Evolutionary conservation across 2,329 filamentous ascomycete species (phyloP), one percentile per base, ranked within the genome.

Genomic region (Penicillium brevicompactum): DNA sequence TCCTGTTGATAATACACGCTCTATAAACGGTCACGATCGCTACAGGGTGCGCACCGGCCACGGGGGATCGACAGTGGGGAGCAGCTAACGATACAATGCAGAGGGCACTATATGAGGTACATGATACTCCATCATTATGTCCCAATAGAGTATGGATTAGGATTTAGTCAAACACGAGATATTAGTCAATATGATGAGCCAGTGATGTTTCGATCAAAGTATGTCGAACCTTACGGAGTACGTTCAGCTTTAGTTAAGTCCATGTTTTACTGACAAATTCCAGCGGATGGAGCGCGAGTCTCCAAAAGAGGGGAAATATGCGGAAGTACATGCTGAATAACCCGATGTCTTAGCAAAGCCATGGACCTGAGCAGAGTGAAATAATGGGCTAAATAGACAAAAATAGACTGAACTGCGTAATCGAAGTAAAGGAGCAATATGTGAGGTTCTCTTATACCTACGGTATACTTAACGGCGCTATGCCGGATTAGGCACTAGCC

Each of bases 41-140:
- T 49, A 59, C 61, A 61, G 61, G 59, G 61, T 62, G 54, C 47
- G 61, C 56, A 60, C 49, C 55, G 44, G 57, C 59, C 57, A 65
- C 34, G 34, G 52, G 37, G 5, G 53, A 62, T 60, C 56, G 56
- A 55, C 59, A 31, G 31, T 43, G 14, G 38, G n/a, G 41, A 49
- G 44, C 27, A 34, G 34, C 45, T 49, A 53, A 50, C 5, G 22
- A 37, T 16, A 42, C 42, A 24, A 43, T 16, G 46, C 42, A 24
- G 42, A 46, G 37, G 32, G 14, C 4, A 43, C n/a, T 24, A 55
- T 16, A 42, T 32, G 37, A 40, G 24, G 38, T 47, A 57, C 38
- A 54, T 53, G 41, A n/a, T n/a, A 6, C 24, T 8, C 24, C 24
- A 27, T 27, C 3, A 13, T 37, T n/a, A n/a, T 7, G 13, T 46